Base-by-base conservation (phyloP, 129 eudicot species). In the Lonicera japonica region DNA sequence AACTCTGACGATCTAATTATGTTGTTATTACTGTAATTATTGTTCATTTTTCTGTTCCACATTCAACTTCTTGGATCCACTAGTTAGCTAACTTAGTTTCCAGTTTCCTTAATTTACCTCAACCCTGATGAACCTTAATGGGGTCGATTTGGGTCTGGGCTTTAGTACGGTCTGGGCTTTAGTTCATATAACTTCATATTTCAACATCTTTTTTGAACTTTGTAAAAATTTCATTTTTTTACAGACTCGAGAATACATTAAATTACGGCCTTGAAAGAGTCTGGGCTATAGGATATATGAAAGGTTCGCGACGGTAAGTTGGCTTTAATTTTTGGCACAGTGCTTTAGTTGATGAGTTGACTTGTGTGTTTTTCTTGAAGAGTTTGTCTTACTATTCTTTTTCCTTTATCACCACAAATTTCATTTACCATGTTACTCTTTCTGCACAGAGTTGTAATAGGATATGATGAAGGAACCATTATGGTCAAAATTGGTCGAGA, bases 401-500 rank as follows among this genome's bases (percentile, higher is more conserved):
- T 22, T 29, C 36, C 36, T 29, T 73, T 64, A 17, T 55, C 56
- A 63, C 24, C 47, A 11, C 19, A 56, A 21, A 11, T 8, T 36
- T 43, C 46, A 16, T 59, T 52, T 21, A 25, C 17, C 61, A 25
- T 50, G 23, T 67, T 21, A 48, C 58, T 40, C 38, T 64, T 29
- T 39, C n/a, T 65, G 48, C 64, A 34, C 83, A 92, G 96, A 80
- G 82, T 92, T 54, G 95, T 85, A 58, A 84, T 92, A 62, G 98
- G 98, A 41, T 92, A 87, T 85, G 98, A 92, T 72, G 98, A 92
- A 76, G 98, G 97, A 58, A 84, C 85, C 21, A 87, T 91, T 58
- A 87, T 91, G 98, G 96, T 91, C 41, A 91, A 91, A 80, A 74
- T 91, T 59, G 96, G 98, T 25, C 84, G 98, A 10, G 96, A 91